phyloP scores from a whole-genome alignment of 352 stramenopile species.

The Phytophthora cactorum region DNA sequence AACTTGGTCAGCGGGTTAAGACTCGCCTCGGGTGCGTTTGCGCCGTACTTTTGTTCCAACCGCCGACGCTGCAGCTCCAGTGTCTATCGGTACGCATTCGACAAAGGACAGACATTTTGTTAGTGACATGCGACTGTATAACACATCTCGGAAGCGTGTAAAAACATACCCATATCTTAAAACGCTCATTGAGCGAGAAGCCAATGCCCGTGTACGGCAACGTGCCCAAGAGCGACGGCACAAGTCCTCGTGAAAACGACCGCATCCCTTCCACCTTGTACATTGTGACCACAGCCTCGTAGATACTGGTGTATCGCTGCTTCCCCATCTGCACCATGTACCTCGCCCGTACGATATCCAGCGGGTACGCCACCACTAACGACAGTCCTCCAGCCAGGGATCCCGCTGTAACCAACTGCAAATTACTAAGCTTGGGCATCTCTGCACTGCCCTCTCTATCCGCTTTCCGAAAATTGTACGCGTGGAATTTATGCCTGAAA shows the following conservation, averaged over 20 bases:
- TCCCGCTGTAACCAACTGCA: slow-evolving; percentile 73
- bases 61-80: slow-evolving; percentile 53
- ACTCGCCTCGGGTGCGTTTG: slow-evolving; percentile 31
- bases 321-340: slow-evolving; percentile 90
- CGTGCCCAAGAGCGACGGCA: slow-evolving; percentile 85
- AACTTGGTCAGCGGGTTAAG: slow-evolving; percentile 85
- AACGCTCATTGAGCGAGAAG: slow-evolving; percentile 85
- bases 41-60: slow-evolving; percentile 33
- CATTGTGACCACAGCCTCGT: slow-evolving; percentile 73
- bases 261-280: slow-evolving; percentile 73
- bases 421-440: slow-evolving; percentile 74
- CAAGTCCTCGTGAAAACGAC: slow-evolving; percentile 72
- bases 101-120: not conserved
- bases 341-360: slow-evolving; percentile 82
- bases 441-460: slow-evolving; percentile 38
- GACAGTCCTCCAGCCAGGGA: slow-evolving; percentile 79
- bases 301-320: slow-evolving; percentile 75
- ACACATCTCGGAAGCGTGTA: not conserved
- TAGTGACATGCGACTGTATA: not conserved
- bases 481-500: slow-evolving; percentile 81
- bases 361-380: slow-evolving; percentile 76
- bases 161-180: slow-evolving; percentile 72
- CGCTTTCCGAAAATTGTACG: slow-evolving; percentile 70
- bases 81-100: slow-evolving; percentile 32
- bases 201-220: slow-evolving; percentile 88